Evolutionary conservation across 2,329 filamentous ascomycete species (phyloP).

Genomic region (Paracoccidioides lutzii): DNA sequence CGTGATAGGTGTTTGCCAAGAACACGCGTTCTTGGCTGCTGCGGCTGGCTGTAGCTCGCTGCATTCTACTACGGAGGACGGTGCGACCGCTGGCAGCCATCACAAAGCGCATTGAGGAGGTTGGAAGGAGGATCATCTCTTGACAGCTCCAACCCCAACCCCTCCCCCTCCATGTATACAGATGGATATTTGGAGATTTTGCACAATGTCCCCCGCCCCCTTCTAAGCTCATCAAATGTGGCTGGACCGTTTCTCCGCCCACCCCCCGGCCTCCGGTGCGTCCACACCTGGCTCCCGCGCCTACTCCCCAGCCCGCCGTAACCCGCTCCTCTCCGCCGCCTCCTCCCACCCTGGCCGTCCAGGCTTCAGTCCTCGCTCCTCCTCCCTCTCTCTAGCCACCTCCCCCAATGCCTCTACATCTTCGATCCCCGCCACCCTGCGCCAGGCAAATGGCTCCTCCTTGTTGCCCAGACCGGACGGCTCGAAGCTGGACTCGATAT

Average conservation of each 20-base stretch:
- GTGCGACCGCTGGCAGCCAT: no score
- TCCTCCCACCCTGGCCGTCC: constrained; percentile 55
- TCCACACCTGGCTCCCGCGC: constrained; percentile 49
- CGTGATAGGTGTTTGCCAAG: no score
- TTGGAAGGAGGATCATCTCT: no score
- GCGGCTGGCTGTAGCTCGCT: constrained; percentile 2
- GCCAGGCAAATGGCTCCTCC: constrained; percentile 51
- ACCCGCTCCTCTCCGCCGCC: constrained; percentile 53
- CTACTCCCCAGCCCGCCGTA: constrained; percentile 57
- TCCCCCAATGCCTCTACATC: constrained; percentile 61
- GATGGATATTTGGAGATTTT: no score
- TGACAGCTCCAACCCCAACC: no score
- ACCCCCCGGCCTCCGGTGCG: constrained; percentile 51
- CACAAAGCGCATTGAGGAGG: no score
- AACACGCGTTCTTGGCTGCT: background rate
- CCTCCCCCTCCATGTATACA: no score
- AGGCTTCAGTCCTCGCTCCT: constrained; percentile 56
- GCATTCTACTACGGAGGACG: no score
- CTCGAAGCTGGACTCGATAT: constrained; percentile 33
- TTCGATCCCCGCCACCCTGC: constrained; percentile 56
- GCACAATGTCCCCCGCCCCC: no score
- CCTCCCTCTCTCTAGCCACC: constrained; percentile 63
- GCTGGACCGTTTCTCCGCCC: constrained; percentile 73
- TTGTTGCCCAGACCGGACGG: constrained; percentile 49
- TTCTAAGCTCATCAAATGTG: constrained; percentile 50